Evolutionary conservation across 495 filamentous ascomycete genomes (phyloP), one percentile per base, ranked within the genome.

Genomic region (Penicillium chermesinum): DNA sequence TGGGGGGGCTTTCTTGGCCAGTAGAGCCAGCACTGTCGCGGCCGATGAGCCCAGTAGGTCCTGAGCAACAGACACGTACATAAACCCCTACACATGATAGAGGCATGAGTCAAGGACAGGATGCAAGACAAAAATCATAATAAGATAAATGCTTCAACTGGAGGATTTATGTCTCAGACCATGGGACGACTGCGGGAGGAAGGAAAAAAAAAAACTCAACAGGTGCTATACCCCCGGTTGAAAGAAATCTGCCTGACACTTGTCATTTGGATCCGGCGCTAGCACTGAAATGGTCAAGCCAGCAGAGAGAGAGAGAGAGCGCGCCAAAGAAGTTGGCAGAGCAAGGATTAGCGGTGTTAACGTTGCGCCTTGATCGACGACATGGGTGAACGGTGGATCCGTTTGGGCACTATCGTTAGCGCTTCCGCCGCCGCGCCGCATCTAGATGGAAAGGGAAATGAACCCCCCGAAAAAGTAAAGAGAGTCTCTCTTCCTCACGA

Each of bases 371-470:
- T 52, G 58, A 64, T 64, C 58, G 49, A 22, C 54, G 44, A 44
- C 54, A 55, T 47, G 52, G 54, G 46, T 53, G 33, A 33, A 18
- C 10, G n/a, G 44, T 52, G 20, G 52, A 46, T 55, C 48, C 33
- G 34, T 21, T 47, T 41, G 30, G 53, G 37, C 15, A 13, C 36
- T 7, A 7, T 13, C 52, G 42, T 52, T 61, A 50, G 54, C 50
- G 54, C 54, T 46, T 48, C 53, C 44, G 48, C 39, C 10, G 43
- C 13, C 15, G 45, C 44, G 44, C 44, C 49, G 57, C 56, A 61
- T 32, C 49, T 58, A 40, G 57, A 58, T 63, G 13, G 40, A 63
- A 63, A 50, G 21, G 54, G 54, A 52, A 63, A 41, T 16, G 4
- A 30, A 10, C 25, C 5, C n/a, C 1, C 10, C 30, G 15, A 57